Evolutionary conservation across 108 stramenopile species (phyloP).

Genomic region (Poteriospumella lacustris): DNA sequence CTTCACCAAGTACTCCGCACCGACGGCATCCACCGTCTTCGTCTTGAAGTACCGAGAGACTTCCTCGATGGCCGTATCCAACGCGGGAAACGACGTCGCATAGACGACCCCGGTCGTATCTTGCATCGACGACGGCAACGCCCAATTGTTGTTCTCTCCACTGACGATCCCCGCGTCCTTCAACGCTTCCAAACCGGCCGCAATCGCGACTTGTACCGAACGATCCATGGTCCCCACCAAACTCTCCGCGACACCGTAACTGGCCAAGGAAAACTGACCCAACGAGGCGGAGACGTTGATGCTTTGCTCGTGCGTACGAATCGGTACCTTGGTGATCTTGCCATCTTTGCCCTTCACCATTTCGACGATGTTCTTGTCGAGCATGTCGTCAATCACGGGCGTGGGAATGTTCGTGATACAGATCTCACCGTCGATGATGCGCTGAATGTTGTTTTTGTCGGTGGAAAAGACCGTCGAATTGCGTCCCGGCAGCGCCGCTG

Average conservation of each 20-base stretch:
- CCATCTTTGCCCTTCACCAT: constrained; percentile 65
- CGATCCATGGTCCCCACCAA: constrained; percentile 90
- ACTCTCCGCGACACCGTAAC: constrained; percentile 76
- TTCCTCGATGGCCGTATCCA: constrained; percentile 92
- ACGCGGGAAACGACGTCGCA: constrained; percentile 86
- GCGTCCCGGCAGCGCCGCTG: constrained; percentile 78
- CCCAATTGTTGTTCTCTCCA: constrained; percentile 73
- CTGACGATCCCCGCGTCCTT: constrained; percentile 82
- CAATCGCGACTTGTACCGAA: constrained; percentile 87
- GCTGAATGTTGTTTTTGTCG: constrained; percentile 66
- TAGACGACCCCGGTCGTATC: constrained; percentile 88
- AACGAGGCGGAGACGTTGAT: constrained; percentile 80
- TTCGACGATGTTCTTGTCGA: constrained; percentile 88
- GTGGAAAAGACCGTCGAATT: constrained; percentile 59
- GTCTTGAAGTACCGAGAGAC: constrained; percentile 82
- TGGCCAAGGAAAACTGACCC: constrained; percentile 67
- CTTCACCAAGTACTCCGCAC: constrained; percentile 65
- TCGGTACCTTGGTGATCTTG: constrained; percentile 52
- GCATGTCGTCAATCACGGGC: constrained; percentile 60
- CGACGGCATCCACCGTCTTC: constrained; percentile 73
- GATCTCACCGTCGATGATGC: constrained; percentile 55
- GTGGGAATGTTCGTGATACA: constrained; percentile 70
- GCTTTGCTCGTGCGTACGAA: constrained; percentile 42
- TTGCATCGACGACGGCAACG: constrained; percentile 76
- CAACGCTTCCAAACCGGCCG: constrained; percentile 86